Evolutionary conservation across 2,329 filamentous ascomycete genomes (phyloP), one percentile per base, ranked within the genome.

Genomic region (Diaporthe sp.): DNA sequence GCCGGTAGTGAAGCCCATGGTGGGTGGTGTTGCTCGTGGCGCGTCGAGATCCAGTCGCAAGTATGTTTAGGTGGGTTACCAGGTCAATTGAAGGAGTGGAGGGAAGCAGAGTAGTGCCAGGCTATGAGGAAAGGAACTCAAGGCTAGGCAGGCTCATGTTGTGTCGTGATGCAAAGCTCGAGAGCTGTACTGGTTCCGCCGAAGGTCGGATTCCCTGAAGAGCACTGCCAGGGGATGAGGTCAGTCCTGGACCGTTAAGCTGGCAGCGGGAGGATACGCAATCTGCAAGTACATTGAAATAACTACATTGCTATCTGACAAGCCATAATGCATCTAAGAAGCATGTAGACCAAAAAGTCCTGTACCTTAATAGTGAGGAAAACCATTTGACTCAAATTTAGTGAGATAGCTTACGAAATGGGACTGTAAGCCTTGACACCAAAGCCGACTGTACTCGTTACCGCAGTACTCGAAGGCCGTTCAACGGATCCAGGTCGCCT

Each of bases 1-100:
- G 79, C 94, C 94, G 57, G 91, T 89, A 78, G 90, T 89, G 87
- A 95, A 94, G 81, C 93, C 93, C 93, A 95, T 95, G 79, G 75
- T 85, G 77, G 75, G 74, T 53, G 77, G 78, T 75, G 53, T 75
- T 51, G 61, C 55, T 65, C 57, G 46, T 65, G 37, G 44, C 10
- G 37, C n/a, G 53, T 17, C 15, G 31, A n/a, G 31, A 46, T 22
- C 55, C 25, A 39, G 39, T 77, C 78, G 67, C 37, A 59, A 74
- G 51, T 79, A 81, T 82, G 81, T 82, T 80, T 75, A 65, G 39
- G 39, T 28, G 58, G 25, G 53, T 25, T 25, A 13, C n/a, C 42
- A 19, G 53, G 59, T 46, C 68, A 73, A 71, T 74, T 61, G 39
- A n/a, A 9, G 7, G 22, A 19, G 17, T 17, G 8, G 22, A 28